Conservation (phyloP, 75 land plant species). For the Isoetes taiwanensis region DNA sequence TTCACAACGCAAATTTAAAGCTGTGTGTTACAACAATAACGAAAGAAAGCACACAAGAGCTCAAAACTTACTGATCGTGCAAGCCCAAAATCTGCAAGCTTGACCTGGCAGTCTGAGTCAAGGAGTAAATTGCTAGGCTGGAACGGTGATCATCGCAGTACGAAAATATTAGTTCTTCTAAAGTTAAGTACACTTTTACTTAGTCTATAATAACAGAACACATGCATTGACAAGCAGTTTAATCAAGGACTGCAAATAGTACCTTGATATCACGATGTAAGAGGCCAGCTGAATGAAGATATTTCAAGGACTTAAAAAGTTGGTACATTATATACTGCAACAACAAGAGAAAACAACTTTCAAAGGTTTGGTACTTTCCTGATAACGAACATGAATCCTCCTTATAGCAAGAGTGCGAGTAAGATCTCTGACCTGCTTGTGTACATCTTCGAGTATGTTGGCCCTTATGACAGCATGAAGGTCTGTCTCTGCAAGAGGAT, state of each 20-base stretch:
- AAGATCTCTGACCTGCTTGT: conserved; percentile 20
- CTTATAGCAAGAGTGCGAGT: not conserved
- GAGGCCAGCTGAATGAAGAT: conserved; percentile 25
- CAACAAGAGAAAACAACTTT: not conserved
- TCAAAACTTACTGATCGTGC: conserved; percentile 31
- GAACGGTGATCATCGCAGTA: not conserved
- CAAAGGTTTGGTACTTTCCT: not conserved
- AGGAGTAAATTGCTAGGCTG: conserved; percentile 31
- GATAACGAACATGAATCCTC: not conserved
- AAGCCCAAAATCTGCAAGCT: conserved; percentile 35
- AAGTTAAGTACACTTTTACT: not conserved
- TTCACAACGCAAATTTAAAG: not conserved
- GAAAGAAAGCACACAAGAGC: not conserved
- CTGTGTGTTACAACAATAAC: not conserved
- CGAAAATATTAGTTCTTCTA: not conserved
- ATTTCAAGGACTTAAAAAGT: conserved; percentile 29
- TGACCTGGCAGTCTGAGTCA: conserved; percentile 30
- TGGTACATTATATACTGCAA: conserved; percentile 36
- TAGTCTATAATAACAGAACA: not conserved
- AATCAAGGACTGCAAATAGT: not conserved
- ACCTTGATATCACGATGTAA: conserved; percentile 35
- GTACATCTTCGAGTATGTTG: conserved; percentile 30
- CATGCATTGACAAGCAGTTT: not conserved
- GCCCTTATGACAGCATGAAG: conserved; percentile 33
- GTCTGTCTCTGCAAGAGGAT: conserved; percentile 26